Conservation (phyloP, 2,329 filamentous ascomycete species). For the Bipolaris cookei region DNA sequence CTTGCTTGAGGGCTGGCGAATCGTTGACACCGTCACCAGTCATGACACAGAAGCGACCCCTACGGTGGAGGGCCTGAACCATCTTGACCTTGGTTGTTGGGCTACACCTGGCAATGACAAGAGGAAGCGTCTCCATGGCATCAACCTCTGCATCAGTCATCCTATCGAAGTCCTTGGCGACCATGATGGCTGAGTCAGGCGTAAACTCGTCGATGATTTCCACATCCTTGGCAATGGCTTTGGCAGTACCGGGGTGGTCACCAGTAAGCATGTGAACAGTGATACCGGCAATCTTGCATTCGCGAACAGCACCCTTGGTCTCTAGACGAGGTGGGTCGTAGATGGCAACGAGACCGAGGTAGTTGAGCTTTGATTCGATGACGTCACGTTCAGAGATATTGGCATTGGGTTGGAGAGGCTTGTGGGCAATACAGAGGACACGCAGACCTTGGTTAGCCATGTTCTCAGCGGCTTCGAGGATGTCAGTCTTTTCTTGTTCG, state of each 20-base stretch:
- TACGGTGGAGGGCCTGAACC: constrained; percentile 51
- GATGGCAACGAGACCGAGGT: constrained; percentile 83
- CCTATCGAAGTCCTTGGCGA: constrained; percentile 54
- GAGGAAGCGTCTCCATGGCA: constrained; percentile 49
- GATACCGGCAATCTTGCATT: constrained; percentile 56
- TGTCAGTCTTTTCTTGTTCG: constrained; percentile 34
- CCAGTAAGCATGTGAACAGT: constrained; percentile 59
- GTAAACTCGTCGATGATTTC: constrained; percentile 49
- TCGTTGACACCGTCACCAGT: constrained; percentile 54
- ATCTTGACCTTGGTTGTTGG: constrained; percentile 57
- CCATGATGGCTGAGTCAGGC: constrained; percentile 47
- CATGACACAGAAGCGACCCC: constrained; percentile 51
- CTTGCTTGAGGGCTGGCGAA: constrained; percentile 50
- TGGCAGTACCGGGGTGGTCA: constrained; percentile 55
- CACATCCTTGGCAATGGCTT: constrained; percentile 56
- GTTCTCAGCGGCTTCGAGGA: constrained; percentile 26
- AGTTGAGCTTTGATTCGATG: constrained; percentile 72
- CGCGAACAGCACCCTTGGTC: constrained; percentile 64
- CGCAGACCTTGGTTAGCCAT: constrained; percentile 50
- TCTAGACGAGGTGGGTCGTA: constrained; percentile 86
- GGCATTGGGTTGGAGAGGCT: constrained; percentile 34
- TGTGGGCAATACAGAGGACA: constrained; percentile 49
- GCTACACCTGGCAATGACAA: constrained; percentile 56
- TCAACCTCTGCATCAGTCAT: constrained; percentile 54
- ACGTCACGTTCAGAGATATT: constrained; percentile 58